phyloP scores from a whole-genome alignment of 352 stramenopile genomes.

The Globisporangium orthogonon region DNA sequence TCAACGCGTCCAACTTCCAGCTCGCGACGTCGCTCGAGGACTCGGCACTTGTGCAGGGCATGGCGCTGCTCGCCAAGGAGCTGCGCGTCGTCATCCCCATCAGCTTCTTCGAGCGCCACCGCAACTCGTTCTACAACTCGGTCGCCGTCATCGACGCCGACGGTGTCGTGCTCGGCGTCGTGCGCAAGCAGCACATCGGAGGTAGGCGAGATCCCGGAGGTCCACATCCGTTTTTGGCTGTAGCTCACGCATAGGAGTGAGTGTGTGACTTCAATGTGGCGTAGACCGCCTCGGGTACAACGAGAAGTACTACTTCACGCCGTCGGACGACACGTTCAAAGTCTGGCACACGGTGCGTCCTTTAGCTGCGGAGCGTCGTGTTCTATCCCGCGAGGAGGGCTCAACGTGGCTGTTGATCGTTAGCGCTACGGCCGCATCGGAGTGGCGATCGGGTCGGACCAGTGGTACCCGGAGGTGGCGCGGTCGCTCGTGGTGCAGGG shows the following conservation, averaged over 20 bases:
- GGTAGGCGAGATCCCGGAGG: conserved; percentile 20
- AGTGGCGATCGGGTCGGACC: conserved; percentile 88
- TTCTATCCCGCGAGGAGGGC: too few relatives aligned
- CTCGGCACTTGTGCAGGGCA: conserved; percentile 80
- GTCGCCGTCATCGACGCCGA: conserved; percentile 90
- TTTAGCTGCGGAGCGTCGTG: too few relatives aligned
- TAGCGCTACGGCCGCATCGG: conserved; percentile 85
- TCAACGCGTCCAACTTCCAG: conserved; percentile 85
- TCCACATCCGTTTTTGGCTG: too few relatives aligned
- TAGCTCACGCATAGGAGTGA: neutral
- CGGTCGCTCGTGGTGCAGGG: conserved; percentile 84
- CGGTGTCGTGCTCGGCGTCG: conserved; percentile 72
- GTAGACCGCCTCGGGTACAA: conserved; percentile 87
- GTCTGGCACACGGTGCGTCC: conserved; percentile 83
- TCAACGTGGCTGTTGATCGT: too few relatives aligned
- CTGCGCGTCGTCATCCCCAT: conserved; percentile 88
- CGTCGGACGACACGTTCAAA: conserved; percentile 84
- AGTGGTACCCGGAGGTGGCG: conserved; percentile 91
- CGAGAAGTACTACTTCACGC: conserved; percentile 92
- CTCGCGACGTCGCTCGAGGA: conserved; percentile 80
- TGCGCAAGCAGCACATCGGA: conserved; percentile 90
- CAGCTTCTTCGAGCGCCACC: conserved; percentile 89
- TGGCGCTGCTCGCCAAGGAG: conserved; percentile 87
- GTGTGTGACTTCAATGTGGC: neutral
- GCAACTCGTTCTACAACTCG: conserved; percentile 92